Evolutionary conservation across 106 monocot genomes (phyloP).

Genomic region (Dendrobium huoshanense): DNA sequence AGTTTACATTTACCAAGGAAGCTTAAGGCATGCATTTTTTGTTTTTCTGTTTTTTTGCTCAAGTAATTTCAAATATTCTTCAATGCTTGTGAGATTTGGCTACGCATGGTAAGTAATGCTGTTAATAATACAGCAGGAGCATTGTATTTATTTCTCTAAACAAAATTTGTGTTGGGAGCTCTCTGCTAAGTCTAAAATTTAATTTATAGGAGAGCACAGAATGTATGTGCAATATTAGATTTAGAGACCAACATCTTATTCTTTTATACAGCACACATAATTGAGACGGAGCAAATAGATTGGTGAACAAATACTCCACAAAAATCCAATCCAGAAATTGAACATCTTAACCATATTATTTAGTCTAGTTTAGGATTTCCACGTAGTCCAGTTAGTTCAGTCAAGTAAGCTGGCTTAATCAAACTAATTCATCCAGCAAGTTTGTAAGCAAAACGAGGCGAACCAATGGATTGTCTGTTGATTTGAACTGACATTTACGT

Average conservation of each 20-base stretch:
- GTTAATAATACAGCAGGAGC: background rate
- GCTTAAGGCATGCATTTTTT: background rate
- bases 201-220: background rate
- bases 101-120: background rate
- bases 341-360: background rate
- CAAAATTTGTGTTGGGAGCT: background rate
- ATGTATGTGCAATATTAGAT: background rate
- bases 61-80: no score
- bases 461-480: background rate
- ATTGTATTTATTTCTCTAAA: background rate
- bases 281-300: background rate
- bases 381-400: background rate
- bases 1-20: background rate
- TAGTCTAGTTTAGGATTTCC: background rate
- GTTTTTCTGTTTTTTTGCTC: no score
- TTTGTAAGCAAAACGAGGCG: background rate
- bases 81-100: no score
- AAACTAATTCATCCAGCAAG: background rate
- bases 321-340: background rate
- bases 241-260: background rate
- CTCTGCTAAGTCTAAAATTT: background rate
- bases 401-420: background rate
- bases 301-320: background rate
- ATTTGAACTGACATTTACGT: background rate
- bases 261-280: background rate